phyloP scores from a whole-genome alignment of 31 red algal genomes.

The Asparagopsis taxiformis region DNA sequence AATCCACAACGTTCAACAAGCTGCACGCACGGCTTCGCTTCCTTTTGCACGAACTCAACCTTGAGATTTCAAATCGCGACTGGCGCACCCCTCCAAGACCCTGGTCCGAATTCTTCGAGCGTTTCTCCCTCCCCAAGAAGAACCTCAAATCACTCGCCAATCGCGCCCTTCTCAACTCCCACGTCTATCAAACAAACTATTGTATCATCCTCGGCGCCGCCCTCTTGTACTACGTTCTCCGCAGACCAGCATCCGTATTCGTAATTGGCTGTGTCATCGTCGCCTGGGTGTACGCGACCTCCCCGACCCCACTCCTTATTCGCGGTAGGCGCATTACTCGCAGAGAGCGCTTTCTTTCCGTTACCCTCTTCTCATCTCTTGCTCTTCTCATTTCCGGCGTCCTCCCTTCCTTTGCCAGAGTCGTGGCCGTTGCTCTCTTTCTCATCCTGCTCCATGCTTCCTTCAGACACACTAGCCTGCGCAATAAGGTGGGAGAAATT shows the following conservation, averaged over 20 bases:
- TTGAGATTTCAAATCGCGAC: conserved; percentile 29
- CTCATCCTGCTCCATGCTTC: conserved; percentile 22
- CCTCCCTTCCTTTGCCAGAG: conserved; percentile 14
- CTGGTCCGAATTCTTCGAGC: conserved; percentile 46
- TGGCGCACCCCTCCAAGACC: conserved; percentile 44
- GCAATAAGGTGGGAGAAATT: conserved; percentile 46
- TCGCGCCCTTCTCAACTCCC: conserved; percentile 49
- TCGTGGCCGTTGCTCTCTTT: neutral
- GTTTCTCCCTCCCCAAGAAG: conserved; percentile 15
- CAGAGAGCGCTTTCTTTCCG: conserved; percentile 11
- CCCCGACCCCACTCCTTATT: conserved; percentile 28
- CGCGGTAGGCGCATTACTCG: conserved; percentile 28
- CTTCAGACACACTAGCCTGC: conserved; percentile 27
- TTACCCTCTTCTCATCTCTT: conserved; percentile 1
- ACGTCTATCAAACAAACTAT: conserved; percentile 61
- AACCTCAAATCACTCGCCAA: conserved; percentile 10
- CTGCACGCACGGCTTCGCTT: conserved; percentile 24
- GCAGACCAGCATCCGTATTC: conserved; percentile 38
- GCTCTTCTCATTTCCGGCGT: conserved; percentile 18
- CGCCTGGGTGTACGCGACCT: conserved; percentile 19
- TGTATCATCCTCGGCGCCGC: conserved; percentile 28
- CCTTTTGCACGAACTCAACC: conserved; percentile 5
- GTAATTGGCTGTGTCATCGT: conserved; percentile 23
- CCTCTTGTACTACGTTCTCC: conserved; percentile 16
- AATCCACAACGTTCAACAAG: no score